Evolutionary conservation across 257 asterid genomes (phyloP).

Genomic region (Ophiorrhiza pumila): DNA sequence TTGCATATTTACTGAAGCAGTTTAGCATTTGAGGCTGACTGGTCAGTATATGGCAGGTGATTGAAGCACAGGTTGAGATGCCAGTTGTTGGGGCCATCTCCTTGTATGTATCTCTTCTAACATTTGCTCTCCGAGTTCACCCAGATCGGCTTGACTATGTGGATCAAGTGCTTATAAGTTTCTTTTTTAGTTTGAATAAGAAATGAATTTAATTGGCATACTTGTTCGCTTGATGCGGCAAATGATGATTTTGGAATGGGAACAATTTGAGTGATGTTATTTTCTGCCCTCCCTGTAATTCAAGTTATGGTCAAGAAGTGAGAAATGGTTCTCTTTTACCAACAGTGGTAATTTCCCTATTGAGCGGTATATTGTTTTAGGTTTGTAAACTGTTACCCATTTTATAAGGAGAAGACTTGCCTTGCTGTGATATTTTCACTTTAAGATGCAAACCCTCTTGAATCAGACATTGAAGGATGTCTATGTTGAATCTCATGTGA

Average conservation of each 20-base stretch:
- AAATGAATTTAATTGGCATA: not conserved
- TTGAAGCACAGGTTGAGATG: constrained; percentile 95
- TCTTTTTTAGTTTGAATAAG: constrained; percentile 18
- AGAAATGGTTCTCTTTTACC: not conserved
- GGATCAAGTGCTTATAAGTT: constrained; percentile 89
- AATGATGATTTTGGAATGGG: not conserved
- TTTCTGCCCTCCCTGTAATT: not conserved
- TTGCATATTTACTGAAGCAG: not conserved
- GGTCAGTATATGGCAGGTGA: constrained; percentile 60
- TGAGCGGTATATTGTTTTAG: not conserved
- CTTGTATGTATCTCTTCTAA: constrained; percentile 84
- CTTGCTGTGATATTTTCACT: not conserved
- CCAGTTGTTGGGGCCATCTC: constrained; percentile 89
- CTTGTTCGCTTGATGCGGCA: not conserved
- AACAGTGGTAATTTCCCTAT: not conserved
- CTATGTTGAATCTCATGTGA: no score
- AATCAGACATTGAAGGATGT: no score
- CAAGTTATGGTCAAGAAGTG: not conserved
- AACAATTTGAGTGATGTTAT: not conserved
- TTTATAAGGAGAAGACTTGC: not conserved
- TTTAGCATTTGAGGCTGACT: constrained; percentile 16
- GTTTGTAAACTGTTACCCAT: not conserved
- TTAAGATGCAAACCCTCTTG: not conserved
- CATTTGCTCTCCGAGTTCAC: constrained; percentile 94
- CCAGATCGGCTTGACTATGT: constrained; percentile 98